Percentiles rank a stretch among this genome's conserved stretches.
Evolutionary conservation across 768 basidiomycete genomes (phyloP).

Genomic region (Lepiota venenata): DNA sequence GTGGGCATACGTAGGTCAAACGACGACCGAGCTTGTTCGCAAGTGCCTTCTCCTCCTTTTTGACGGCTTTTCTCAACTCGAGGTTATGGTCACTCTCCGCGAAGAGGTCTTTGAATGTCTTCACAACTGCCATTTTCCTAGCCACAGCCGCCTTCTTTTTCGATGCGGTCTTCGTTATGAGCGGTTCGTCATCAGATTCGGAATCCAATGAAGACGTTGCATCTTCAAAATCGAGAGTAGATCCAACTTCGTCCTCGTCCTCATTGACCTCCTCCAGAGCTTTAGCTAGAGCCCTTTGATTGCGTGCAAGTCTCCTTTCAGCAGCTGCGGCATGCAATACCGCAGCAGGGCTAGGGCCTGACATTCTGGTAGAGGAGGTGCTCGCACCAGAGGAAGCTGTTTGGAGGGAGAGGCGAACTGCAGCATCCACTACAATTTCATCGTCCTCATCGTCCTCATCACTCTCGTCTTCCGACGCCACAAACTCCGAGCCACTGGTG

Average conservation of each 20-base stretch:
- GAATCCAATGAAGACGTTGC: no score
- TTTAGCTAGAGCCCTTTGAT: slow-evolving; percentile 16
- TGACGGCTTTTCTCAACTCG: slow-evolving; percentile 26
- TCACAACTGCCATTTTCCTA: slow-evolving; percentile 21
- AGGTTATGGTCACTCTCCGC: slow-evolving; percentile 16
- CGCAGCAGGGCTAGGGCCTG: slow-evolving; percentile 37
- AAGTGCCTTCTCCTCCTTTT: slow-evolving; percentile 48
- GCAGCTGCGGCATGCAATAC: slow-evolving; percentile 48
- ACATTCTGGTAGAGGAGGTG: slow-evolving; percentile 29
- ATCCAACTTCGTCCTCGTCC: slow-evolving; percentile 19
- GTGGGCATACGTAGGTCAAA: slow-evolving; percentile 59
- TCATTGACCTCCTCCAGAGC: slow-evolving; percentile 19
- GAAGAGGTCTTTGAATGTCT: slow-evolving; percentile 32
- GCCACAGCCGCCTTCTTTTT: slow-evolving; percentile 12
- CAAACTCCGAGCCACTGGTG: slow-evolving; percentile 61
- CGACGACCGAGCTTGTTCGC: slow-evolving; percentile 62
- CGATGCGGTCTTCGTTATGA: slow-evolving; percentile 24
- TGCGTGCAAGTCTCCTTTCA: slow-evolving; percentile 45
- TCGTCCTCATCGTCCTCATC: slow-evolving; percentile 44
- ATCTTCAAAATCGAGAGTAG: no score
- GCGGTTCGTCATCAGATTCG: slow-evolving; percentile 25
- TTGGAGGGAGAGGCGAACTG: slow-evolving; percentile 52
- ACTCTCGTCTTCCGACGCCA: slow-evolving; percentile 36
- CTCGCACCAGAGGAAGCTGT: slow-evolving; percentile 27
- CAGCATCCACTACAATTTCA: slow-evolving; percentile 53